These are phyloP conservation scores for Fusarium azukiicola DNA, from an alignment of 2,329 filamentous ascomycete genomes.

Conservation along the genomic window DNA sequence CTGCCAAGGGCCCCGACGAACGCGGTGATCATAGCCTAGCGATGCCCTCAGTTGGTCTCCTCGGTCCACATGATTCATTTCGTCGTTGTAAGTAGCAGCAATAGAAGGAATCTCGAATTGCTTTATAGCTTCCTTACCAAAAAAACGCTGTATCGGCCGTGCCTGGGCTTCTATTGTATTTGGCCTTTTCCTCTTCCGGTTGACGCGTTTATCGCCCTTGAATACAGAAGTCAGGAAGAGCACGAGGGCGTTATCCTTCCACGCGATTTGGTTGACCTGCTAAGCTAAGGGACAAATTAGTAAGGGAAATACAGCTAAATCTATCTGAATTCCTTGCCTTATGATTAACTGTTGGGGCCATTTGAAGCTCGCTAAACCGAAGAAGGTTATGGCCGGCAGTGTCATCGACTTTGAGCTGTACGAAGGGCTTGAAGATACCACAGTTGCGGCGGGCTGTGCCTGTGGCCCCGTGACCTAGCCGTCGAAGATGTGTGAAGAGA, in stretches of 20 bases:
- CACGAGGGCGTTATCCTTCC: slow-evolving; percentile 42
- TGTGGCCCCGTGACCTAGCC: slow-evolving; percentile 23
- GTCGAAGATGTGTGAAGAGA: slow-evolving; percentile 28
- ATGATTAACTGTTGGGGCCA: slow-evolving; percentile 20
- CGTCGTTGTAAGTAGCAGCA: slow-evolving; percentile 19
- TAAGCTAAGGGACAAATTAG: slow-evolving; percentile 5
- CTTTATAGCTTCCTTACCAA: slow-evolving; percentile 16
- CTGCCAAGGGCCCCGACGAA: too few species aligned
- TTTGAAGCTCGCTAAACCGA: slow-evolving; percentile 2
- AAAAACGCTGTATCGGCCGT: slow-evolving; percentile 12
- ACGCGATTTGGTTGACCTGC: slow-evolving; percentile 34
- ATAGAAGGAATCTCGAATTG: not conserved
- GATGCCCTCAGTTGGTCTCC: slow-evolving; percentile 5
- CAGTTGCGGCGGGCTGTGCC: slow-evolving; percentile 32
- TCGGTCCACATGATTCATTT: slow-evolving; percentile 12
- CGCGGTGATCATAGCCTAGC: too few species aligned
- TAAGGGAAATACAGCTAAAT: slow-evolving; percentile 13
- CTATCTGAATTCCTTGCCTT: not conserved
- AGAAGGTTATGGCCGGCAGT: not conserved
- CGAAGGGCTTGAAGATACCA: slow-evolving; percentile 28
- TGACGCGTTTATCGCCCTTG: not conserved
- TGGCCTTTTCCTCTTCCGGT: not conserved
- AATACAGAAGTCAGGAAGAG: too few species aligned
- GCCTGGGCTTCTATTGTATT: not conserved
- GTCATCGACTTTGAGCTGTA: slow-evolving; percentile 25